These are phyloP conservation scores for Erythrobasidium hasegawianum DNA, from an alignment of 1,284 basidiomycete genomes.

Conservation along the genomic window DNA sequence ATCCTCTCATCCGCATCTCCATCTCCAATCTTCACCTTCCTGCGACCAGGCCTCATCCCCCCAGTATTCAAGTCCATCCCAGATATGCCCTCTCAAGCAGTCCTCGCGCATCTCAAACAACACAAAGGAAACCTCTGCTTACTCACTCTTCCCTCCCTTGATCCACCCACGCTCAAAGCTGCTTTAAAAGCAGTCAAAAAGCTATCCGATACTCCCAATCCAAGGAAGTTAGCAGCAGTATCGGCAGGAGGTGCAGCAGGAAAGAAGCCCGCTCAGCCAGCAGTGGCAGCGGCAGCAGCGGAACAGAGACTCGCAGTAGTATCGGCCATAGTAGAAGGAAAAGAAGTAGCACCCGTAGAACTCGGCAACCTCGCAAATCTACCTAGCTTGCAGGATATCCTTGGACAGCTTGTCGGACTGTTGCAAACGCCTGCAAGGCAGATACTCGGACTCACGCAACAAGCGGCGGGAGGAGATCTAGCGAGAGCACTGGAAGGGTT, in stretches of 20 bases:
- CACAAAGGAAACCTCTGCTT: slow-evolving; percentile 46
- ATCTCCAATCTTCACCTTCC: slow-evolving; percentile 47
- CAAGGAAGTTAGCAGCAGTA: slow-evolving; percentile 24
- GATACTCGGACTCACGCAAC: slow-evolving; percentile 32
- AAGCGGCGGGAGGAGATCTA: slow-evolving; percentile 25
- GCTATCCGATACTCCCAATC: slow-evolving; percentile 35
- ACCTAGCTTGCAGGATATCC: slow-evolving; percentile 49
- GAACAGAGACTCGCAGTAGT: slow-evolving; percentile 48
- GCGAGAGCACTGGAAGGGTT: slow-evolving; percentile 37
- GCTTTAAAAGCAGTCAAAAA: slow-evolving; percentile 47
- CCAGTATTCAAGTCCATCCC: slow-evolving; percentile 33
- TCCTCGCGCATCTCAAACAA: slow-evolving; percentile 45
- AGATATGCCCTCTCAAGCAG: slow-evolving; percentile 20
- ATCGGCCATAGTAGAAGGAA: slow-evolving; percentile 49
- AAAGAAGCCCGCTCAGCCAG: background rate
- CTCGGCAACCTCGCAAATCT: slow-evolving; percentile 47
- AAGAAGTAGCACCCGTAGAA: slow-evolving; percentile 28
- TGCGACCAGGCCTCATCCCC: slow-evolving; percentile 50
- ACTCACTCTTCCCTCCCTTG: slow-evolving; percentile 48
- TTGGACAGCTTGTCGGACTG: slow-evolving; percentile 51
- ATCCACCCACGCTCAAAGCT: slow-evolving; percentile 49
- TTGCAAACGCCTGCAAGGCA: slow-evolving; percentile 46
- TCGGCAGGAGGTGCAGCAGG: slow-evolving; percentile 15
- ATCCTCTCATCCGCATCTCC: slow-evolving; percentile 34
- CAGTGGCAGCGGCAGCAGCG: background rate